Base-by-base conservation (phyloP, 495 filamentous ascomycete species). In the Xylaria scruposa region DNA sequence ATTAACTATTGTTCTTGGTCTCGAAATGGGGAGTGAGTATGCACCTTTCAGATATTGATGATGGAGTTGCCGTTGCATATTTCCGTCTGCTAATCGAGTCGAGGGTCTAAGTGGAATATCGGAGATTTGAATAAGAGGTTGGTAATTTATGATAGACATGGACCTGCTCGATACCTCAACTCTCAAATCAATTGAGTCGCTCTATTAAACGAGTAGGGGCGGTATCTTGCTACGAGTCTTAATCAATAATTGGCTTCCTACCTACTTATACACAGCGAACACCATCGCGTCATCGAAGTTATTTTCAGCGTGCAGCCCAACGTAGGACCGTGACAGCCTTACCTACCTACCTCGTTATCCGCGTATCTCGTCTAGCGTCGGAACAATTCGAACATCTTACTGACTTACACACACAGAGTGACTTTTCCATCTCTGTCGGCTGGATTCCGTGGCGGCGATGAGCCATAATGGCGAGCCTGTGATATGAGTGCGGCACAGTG, bases 381-480 rank as follows among this genome's bases (percentile, higher is more conserved):
- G 19, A 36, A 17, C 36, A 2, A 2, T 31, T n/a, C 26, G n/a
- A 36, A n/a, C 36, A 33, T 31, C n/a, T 5, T 26, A 26, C 21
- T 4, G 6, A 59, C 26, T 36, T 60, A 0, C 29, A 12, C 10
- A 15, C 31, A 38, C 17, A 38, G n/a, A 60, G 29, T 36, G 38
- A 38, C 58, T 36, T 60, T 60, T 60, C 33, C 10, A 38, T 9
- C 36, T 38, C 36, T 38, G 0, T 3, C 56, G 2, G 0, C 56
- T 10, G 24, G 1, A 60, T n/a, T 12, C 56, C 17, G 13, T 36
- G 33, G 31, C 58, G 33, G 33, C 33, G 65, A 56, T 67, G 65
- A 67, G 33, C 33, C 65, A 67, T 67, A 26, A 53, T 67, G 63
- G 46, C 29, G 33, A 19, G 56, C 9, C 3, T 6, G n/a, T 51